phyloP scores from a whole-genome alignment of 805 yeast genomes.

The Candida yuanshanica region DNA sequence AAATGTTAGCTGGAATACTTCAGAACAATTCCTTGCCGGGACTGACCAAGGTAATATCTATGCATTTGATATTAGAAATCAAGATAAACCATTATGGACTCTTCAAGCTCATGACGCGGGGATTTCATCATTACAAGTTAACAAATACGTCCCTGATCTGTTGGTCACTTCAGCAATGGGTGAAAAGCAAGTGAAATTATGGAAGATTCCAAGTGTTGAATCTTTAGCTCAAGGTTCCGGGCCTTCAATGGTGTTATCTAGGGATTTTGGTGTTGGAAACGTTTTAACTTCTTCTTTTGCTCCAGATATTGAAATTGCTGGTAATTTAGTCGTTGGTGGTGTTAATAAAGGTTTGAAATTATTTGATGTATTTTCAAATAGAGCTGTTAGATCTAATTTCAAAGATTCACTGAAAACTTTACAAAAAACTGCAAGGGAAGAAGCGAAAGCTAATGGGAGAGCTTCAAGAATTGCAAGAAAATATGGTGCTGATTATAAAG shows the following conservation, averaged over 20 bases:
- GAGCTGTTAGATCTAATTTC: conserved; percentile 68
- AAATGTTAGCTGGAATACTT: conserved; percentile 64
- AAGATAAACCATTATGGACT: conserved; percentile 78
- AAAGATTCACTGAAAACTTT: conserved; percentile 48
- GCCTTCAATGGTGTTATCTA: conserved; percentile 84
- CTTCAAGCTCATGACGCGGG: conserved; percentile 96
- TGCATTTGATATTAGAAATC: conserved; percentile 77
- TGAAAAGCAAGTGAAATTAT: conserved; percentile 78
- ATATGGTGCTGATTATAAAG: conserved; percentile 46
- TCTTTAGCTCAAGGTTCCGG: conserved; percentile 19
- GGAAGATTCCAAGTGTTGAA: conserved; percentile 60
- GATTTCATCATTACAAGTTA: conserved; percentile 73
- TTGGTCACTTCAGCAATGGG: conserved; percentile 87
- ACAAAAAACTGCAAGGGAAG: conserved; percentile 52
- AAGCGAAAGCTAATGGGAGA: conserved; percentile 48
- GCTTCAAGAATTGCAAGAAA: conserved; percentile 75
- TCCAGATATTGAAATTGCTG: conserved; percentile 80
- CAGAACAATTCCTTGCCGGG: conserved; percentile 67
- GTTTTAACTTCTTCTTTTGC: conserved; percentile 81
- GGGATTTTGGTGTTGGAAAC: conserved; percentile 93
- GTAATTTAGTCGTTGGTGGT: conserved; percentile 84
- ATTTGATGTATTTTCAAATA: conserved; percentile 88
- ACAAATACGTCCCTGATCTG: conserved; percentile 61
- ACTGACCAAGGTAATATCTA: conserved; percentile 88
- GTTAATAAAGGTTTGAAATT: conserved; percentile 76